Base-by-base conservation (phyloP, 441 rosid genomes). In the Adansonia rubrostipa region DNA sequence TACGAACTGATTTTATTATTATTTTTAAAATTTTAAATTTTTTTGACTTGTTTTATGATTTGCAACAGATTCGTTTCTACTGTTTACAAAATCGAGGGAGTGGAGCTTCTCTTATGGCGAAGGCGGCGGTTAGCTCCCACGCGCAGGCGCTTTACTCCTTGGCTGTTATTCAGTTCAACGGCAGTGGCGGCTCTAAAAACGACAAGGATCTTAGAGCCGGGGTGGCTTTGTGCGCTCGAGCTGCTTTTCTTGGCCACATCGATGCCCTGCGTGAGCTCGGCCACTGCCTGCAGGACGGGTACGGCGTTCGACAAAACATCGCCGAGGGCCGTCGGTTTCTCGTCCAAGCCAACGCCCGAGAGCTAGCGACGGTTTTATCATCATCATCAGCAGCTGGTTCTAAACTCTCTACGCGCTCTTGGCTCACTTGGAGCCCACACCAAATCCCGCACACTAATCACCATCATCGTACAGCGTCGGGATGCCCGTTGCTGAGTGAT, bases 61-160 rank as follows among this genome's bases (percentile, higher is more conserved):
- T 20, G 19, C 51, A 22, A 10, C 89, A 95, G 98, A 88, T 95
- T 89, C 97, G 97, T 22, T 95, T 95, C 73, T 95, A 95, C 87
- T 95, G 98, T 82, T 71, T 95, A 17, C 92, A 91, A 73, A 93
- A 86, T 80, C 86, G 97, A 54, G 95, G 94, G 8, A 89, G 95
- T 77, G 98, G 98, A 14, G 98, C 98, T 64, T 94, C 98, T 0
- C 81, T 95, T 0, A 93, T 95, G 98, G 98, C 98, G 0, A 95
- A 89, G 85, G 97, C 98, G 13, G 98, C 98, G 87, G 87, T 93
- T 84, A 82, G 84, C 14, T 89, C 94, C 1, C 91, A 95, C 88
- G 97, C 97, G 80, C 93, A 91, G 63, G 93, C 98, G 0, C 84
- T 95, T 0, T 95, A 93, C 75, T 93, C 98, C 0, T 82, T 95